A percentile compares a stretch with the other conserved stretches of the same genome.
Conservation (phyloP, 768 basidiomycete genomes). For the Mycena floridula region DNA sequence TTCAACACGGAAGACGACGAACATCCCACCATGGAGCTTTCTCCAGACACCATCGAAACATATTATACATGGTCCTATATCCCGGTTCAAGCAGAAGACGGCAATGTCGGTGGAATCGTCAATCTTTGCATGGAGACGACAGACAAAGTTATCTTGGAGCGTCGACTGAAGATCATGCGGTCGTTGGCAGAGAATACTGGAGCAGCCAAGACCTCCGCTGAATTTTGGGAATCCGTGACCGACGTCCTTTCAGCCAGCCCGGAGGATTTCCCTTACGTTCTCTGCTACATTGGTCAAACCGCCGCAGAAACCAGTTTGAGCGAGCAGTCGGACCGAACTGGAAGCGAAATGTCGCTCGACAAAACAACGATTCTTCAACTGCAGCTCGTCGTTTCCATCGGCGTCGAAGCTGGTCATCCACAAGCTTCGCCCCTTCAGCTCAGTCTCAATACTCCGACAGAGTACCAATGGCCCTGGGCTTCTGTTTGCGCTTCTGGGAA, state of each 20-base stretch:
- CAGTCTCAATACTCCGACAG: background rate
- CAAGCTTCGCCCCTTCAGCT: background rate
- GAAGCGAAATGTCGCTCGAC: background rate
- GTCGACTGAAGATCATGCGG: constrained; percentile 2
- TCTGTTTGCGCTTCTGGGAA: background rate
- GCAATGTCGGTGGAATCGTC: constrained; percentile 3
- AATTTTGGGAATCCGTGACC: constrained; percentile 4
- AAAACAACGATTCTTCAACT: constrained; percentile 3
- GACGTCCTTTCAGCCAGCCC: background rate
- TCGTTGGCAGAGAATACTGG: constrained; percentile 2
- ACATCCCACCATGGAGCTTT: too few species aligned
- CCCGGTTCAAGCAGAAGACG: constrained; percentile 4
- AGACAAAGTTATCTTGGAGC: constrained; percentile 5
- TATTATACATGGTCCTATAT: constrained; percentile 6
- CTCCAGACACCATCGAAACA: background rate
- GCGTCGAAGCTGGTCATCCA: constrained; percentile 4
- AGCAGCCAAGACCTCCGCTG: background rate
- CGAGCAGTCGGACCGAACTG: background rate
- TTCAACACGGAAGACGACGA: background rate
- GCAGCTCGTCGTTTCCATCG: constrained; percentile 1
- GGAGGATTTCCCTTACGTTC: constrained; percentile 3
- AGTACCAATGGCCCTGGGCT: constrained; percentile 2
- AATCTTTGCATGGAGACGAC: constrained; percentile 5
- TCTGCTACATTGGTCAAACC: constrained; percentile 1
- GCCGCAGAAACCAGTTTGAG: background rate